Base-by-base conservation (phyloP, 2,329 filamentous ascomycete genomes). In the Fusarium hostae region DNA sequence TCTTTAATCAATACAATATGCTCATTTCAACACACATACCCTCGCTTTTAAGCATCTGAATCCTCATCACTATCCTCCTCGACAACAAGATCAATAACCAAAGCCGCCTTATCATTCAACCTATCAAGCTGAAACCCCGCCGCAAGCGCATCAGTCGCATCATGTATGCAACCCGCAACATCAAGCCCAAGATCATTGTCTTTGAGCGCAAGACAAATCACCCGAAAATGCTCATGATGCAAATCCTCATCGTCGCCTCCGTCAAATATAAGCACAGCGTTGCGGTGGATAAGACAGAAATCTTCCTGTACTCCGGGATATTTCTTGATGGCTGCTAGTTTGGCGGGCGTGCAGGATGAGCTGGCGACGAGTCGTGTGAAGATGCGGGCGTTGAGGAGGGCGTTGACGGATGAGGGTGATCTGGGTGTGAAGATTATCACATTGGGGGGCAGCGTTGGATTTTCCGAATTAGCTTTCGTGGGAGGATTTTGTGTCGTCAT, bases 1-100 rank as follows among this genome's bases (percentile, higher is more conserved):
- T n/a, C n/a, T n/a, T n/a, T n/a, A n/a, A n/a, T n/a, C n/a, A n/a
- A n/a, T n/a, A n/a, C n/a, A n/a, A n/a, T n/a, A n/a, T n/a, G n/a
- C n/a, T n/a, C n/a, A n/a, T n/a, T n/a, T n/a, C n/a, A n/a, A n/a
- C n/a, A n/a, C 9, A 2, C 37, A 34, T 11, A 0, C 6, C 11
- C 18, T 45, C 8, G 9, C 2, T 12, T 4, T 34, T 12, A 47
- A 30, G 20, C 55, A 9, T 32, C 22, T 4, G 22, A 47, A n/a
- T 66, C 62, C 1, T 45, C 62, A 13, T 66, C 63, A 12, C 63
- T 66, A 3, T 66, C 62, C 24, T 66, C 61, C 37, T 66, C 62
- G n/a, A 20, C 54, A 3, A 66, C 54, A 13, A 66, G 62, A 37
- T 66, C 63, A 16, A 66, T 66, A 1, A 66, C 62, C 18, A 66